Conservation (phyloP, 495 filamentous ascomycete species). For the Lepraria neglecta region DNA sequence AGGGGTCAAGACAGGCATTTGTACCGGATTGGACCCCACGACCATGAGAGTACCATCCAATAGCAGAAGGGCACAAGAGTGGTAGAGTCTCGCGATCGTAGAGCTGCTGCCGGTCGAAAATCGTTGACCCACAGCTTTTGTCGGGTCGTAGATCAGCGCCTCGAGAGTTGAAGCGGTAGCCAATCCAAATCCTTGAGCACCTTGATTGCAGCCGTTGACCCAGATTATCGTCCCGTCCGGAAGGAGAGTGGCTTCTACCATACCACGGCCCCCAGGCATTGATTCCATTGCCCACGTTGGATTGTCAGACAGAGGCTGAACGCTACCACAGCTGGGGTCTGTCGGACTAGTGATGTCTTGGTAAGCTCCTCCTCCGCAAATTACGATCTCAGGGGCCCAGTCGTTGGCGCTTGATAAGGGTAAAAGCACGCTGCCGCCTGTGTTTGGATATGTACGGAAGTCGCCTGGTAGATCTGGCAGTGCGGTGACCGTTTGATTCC, state of each 20-base stretch:
- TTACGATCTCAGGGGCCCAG: constrained; percentile 49
- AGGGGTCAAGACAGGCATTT: constrained; percentile 45
- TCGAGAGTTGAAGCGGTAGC: constrained; percentile 48
- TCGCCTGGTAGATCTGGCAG: constrained; percentile 53
- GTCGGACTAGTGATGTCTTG: constrained; percentile 56
- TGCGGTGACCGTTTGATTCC: constrained; percentile 36
- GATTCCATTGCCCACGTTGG: constrained; percentile 56
- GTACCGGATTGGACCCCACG: constrained; percentile 52
- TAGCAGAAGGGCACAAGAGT: constrained; percentile 50
- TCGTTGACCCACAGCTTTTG: constrained; percentile 44
- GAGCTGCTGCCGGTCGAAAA: constrained; percentile 45
- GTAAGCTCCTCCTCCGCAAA: constrained; percentile 59
- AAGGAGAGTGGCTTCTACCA: constrained; percentile 55
- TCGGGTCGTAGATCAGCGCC: constrained; percentile 53
- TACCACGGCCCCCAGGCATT: constrained; percentile 56
- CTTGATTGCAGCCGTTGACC: constrained; percentile 51
- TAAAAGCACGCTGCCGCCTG: constrained; percentile 53
- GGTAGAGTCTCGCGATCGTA: constrained; percentile 52
- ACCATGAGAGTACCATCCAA: constrained; percentile 56
- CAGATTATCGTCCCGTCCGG: constrained; percentile 56
- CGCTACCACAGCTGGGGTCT: constrained; percentile 54
- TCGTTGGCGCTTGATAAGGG: constrained; percentile 47
- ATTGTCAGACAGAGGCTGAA: constrained; percentile 45
- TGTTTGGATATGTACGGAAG: constrained; percentile 60
- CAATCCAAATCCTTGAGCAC: constrained; percentile 56